Evolutionary conservation across 2,329 filamentous ascomycete genomes (phyloP), one percentile per base, ranked within the genome.

Genomic region (Dryadomyces quercus-mongolicae): DNA sequence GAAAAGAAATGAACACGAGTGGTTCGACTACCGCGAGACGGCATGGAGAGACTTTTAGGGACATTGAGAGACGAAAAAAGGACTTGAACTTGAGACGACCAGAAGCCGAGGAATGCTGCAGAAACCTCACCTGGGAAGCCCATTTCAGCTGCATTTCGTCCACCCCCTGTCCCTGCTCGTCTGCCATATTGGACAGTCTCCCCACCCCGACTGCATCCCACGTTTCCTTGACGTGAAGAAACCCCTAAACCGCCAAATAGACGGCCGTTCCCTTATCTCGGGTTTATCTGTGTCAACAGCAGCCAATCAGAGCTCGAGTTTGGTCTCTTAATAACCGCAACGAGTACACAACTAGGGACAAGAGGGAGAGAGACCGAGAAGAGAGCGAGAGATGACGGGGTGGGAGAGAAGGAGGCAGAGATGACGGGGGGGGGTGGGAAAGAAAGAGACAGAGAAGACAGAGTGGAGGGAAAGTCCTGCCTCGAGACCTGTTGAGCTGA

Each of bases 181-280:
- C 48, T 21, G 18, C 34, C n/a, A 13, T 15, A n/a, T 21, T 22
- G 16, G 49, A 10, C 25, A 18, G 34, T 34, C 20, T 53, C 52
- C 45, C 45, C 52, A 49, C 45, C 6, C 20, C 20, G 18, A 15
- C 15, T 18, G 21, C 52, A 54, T 54, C 47, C 53, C 53, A 25
- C 53, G 53, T 51, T 42, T 54, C 43, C 53, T 16, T 40, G 48
- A 47, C 48, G 43, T 38, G 20, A n/a, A 46, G 36, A 45, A 34
- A 2, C 3, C n/a, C 5, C 38, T n/a, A 25, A 31, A 36, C 34
- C 38, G 40, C 50, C 54, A 55, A 55, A 55, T 53, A n/a, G 54
- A 25, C 47, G 50, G n/a, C 6, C 15, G 54, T 55, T 53, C 31
- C 21, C 54, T 55, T 55, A 55, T 55, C 54, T 55, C 34, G 54